These are phyloP conservation scores for Alternaria atra DNA, from an alignment of 2,329 filamentous ascomycete species.

Conservation along the genomic window DNA sequence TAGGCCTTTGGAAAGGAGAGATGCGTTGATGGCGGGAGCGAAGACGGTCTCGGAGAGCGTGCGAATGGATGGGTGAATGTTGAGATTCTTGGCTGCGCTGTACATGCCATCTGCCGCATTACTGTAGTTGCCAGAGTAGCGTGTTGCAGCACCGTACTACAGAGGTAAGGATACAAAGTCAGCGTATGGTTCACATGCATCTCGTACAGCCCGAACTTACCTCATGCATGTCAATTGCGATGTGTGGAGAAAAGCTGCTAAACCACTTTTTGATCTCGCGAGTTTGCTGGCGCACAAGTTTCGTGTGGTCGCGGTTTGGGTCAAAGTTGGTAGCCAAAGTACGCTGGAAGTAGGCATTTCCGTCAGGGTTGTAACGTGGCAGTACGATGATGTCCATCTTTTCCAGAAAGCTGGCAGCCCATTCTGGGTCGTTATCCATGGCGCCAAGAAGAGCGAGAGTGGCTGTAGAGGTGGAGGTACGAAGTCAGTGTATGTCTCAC, in stretches of 20 bases:
- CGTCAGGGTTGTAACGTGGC: slow-evolving; percentile 51
- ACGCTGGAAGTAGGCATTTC: slow-evolving; percentile 50
- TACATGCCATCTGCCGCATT: slow-evolving; percentile 49
- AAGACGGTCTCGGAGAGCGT: slow-evolving; percentile 47
- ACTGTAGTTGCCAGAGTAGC: slow-evolving; percentile 41
- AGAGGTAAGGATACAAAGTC: not conserved
- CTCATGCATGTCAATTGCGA: slow-evolving; percentile 50
- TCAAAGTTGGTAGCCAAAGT: slow-evolving; percentile 49
- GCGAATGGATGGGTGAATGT: slow-evolving; percentile 47
- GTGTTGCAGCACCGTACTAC: slow-evolving; percentile 39
- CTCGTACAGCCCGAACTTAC: not conserved
- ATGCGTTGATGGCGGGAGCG: slow-evolving; percentile 43
- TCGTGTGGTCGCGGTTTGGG: slow-evolving; percentile 50
- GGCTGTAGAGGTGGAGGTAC: slow-evolving; percentile 22
- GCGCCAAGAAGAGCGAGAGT: slow-evolving; percentile 48
- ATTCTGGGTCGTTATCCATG: slow-evolving; percentile 44
- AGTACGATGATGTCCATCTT: slow-evolving; percentile 47
- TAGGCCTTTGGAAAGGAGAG: slow-evolving; percentile 37
- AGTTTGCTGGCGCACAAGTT: slow-evolving; percentile 48
- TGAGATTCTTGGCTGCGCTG: slow-evolving; percentile 50
- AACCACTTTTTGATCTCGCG: slow-evolving; percentile 47
- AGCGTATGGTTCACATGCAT: not conserved
- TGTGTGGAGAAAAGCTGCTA: slow-evolving; percentile 42
- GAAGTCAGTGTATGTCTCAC: too few relatives aligned
- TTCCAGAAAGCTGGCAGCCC: slow-evolving; percentile 43